A percentile compares a stretch with the other conserved stretches of the same genome.
Conservation (phyloP, 2,329 filamentous ascomycete genomes). For the Magnaporthiopsis poae region DNA sequence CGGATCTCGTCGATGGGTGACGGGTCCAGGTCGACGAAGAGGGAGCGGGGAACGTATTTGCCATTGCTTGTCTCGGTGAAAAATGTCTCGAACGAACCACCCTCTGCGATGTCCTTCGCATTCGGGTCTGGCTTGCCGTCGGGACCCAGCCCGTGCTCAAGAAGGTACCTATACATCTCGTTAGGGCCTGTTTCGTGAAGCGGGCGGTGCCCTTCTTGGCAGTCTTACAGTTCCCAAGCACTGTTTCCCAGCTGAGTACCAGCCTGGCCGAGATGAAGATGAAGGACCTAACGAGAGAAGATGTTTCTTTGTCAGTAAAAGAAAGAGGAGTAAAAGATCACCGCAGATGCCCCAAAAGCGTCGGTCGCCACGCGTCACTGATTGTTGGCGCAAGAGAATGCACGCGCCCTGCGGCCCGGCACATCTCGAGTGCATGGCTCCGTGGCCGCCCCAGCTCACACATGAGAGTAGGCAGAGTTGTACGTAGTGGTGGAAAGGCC, state of each 20-base stretch:
- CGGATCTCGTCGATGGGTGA: slow-evolving; percentile 67
- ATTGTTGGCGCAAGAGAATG: no score
- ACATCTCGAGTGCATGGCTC: no score
- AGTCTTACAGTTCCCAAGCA: slow-evolving; percentile 62
- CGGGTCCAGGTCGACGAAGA: slow-evolving; percentile 64
- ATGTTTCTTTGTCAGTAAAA: slow-evolving; percentile 6
- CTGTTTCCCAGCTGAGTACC: slow-evolving; percentile 66
- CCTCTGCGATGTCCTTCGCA: slow-evolving; percentile 47
- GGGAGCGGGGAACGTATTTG: slow-evolving; percentile 62
- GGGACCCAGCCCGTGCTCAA: slow-evolving; percentile 59
- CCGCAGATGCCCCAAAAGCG: slow-evolving; percentile 1
- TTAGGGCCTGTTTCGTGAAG: neutral
- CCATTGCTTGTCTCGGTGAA: slow-evolving; percentile 63
- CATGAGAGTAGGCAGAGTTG: neutral
- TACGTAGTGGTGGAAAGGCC: neutral
- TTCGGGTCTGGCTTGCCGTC: slow-evolving; percentile 57
- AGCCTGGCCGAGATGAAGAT: slow-evolving; percentile 58
- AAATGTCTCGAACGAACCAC: slow-evolving; percentile 61
- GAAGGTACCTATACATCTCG: slow-evolving; percentile 48
- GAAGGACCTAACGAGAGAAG: slow-evolving; percentile 40
- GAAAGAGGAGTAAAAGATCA: neutral
- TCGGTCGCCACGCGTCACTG: no score
- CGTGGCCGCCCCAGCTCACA: no score
- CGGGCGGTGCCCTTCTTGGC: neutral
- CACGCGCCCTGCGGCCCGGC: no score